These are phyloP conservation scores for Trichoderma gamsii DNA, from an alignment of 495 filamentous ascomycete species.

Conservation along the genomic window DNA sequence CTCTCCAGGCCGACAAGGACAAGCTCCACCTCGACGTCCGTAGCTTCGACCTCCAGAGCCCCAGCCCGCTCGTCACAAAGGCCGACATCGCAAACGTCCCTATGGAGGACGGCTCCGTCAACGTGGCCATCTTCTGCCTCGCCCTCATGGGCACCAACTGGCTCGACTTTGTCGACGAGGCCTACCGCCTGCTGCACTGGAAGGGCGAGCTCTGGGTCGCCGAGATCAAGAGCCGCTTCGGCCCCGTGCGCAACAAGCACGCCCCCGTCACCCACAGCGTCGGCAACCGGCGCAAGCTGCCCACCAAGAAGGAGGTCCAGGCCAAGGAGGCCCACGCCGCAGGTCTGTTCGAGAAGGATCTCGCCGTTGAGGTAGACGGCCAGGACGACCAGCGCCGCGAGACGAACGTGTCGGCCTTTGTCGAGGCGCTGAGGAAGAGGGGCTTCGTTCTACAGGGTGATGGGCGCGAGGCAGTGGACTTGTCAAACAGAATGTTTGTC, in stretches of 20 bases:
- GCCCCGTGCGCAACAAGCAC: slow-evolving; percentile 51
- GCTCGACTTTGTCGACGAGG: slow-evolving; percentile 90
- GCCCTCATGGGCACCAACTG: slow-evolving; percentile 99
- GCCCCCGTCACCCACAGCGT: slow-evolving; percentile 60
- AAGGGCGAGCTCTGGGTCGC: slow-evolving; percentile 94
- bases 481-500: slow-evolving; percentile 96
- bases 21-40: slow-evolving; percentile 37
- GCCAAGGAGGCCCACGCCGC: slow-evolving; percentile 32
- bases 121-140: slow-evolving; percentile 88
- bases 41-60: slow-evolving; percentile 51
- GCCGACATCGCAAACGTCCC: slow-evolving; percentile 85
- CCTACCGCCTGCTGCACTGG: slow-evolving; percentile 82
- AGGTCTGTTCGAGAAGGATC: slow-evolving; percentile 37
- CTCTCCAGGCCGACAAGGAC: slow-evolving; percentile 52
- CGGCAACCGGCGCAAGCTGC: slow-evolving; percentile 43
- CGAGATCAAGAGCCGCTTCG: slow-evolving; percentile 91
- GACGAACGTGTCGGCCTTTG: slow-evolving; percentile 83
- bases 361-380: slow-evolving; percentile 48
- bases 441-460: slow-evolving; percentile 70
- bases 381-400: slow-evolving; percentile 49
- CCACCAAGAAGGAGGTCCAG: slow-evolving; percentile 43
- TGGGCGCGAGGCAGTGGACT: slow-evolving; percentile 54
- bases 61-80: slow-evolving; percentile 65
- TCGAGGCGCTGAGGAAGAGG: slow-evolving; percentile 68
- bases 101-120: slow-evolving; percentile 60